phyloP scores from a whole-genome alignment of 257 asterid species.

The Pogostemon cablin region DNA sequence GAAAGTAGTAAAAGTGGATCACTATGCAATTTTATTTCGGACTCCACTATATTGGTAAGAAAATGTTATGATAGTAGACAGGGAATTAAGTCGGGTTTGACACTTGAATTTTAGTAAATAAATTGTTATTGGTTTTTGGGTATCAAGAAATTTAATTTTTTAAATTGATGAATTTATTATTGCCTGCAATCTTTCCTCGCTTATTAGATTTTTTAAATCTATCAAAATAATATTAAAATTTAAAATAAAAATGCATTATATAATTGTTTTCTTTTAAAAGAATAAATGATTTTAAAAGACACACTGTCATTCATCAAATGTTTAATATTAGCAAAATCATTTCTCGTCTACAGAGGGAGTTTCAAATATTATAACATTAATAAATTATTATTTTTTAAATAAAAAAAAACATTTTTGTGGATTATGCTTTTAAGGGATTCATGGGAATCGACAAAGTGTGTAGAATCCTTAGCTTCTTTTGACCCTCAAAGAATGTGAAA shows the following conservation, averaged over 20 bases:
- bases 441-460: constrained; percentile 48
- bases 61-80: constrained; percentile 16
- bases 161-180: too few species aligned
- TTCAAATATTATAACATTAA: not conserved
- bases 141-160: too few species aligned
- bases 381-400: too few species aligned
- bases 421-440: constrained; percentile 38
- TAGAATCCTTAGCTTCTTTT: constrained; percentile 29
- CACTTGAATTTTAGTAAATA: constrained; percentile 30
- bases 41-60: constrained; percentile 33
- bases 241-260: too few species aligned
- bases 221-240: too few species aligned
- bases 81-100: constrained; percentile 29
- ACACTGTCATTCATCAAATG: not conserved
- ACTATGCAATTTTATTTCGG: constrained; percentile 29
- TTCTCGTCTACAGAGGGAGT: constrained; percentile 15
- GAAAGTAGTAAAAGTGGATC: constrained; percentile 33
- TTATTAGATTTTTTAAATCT: too few species aligned
- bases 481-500: constrained; percentile 40
- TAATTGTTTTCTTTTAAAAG: too few species aligned
- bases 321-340: not conserved
- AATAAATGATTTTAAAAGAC: too few species aligned
- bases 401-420: constrained; percentile 14
- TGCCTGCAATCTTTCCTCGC: too few species aligned
- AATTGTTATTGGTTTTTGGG: not conserved